Percentiles rank a stretch among this genome's conserved stretches.
Conservation (phyloP, 805 yeast genomes). For the Kluyveromyces wickerhamii region DNA sequence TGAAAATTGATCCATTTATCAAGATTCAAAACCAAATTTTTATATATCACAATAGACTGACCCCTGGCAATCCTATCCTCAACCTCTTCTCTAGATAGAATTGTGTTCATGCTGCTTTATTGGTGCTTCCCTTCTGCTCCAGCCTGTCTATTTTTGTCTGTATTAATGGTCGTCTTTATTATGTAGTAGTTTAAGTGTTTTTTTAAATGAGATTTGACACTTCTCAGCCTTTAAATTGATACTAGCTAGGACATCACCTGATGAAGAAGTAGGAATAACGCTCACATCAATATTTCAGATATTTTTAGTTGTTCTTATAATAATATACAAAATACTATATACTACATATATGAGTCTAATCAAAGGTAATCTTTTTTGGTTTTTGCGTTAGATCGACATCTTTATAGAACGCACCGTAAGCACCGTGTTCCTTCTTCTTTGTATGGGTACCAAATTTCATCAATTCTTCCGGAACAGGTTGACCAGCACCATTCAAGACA, state of each 20-base stretch:
- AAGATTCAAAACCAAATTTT: constrained; percentile 51
- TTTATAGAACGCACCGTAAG: constrained; percentile 96
- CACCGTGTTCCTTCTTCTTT: constrained; percentile 93
- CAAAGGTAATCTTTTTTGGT: constrained; percentile 84
- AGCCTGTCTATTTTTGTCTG: too few relatives aligned
- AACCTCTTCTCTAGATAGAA: constrained; percentile 39
- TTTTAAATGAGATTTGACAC: too few relatives aligned
- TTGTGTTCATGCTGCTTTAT: constrained; percentile 12
- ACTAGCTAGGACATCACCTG: too few relatives aligned
- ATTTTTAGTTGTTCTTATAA: too few relatives aligned
- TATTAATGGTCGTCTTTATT: too few relatives aligned
- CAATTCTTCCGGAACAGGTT: constrained; percentile 90
- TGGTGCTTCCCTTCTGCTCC: too few relatives aligned
- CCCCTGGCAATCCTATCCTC: constrained; percentile 59
- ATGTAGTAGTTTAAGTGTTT: too few relatives aligned
- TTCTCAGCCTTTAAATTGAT: too few relatives aligned
- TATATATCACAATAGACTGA: constrained; percentile 59
- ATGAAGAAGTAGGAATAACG: too few relatives aligned
- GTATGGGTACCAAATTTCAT: constrained; percentile 96
- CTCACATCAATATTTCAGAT: too few relatives aligned
- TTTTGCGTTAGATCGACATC: constrained; percentile 82
- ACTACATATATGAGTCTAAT: constrained; percentile 27
- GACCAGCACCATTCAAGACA: constrained; percentile 88
- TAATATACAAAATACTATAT: too few relatives aligned
- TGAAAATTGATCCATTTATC: constrained; percentile 66